Evolutionary conservation across 495 filamentous ascomycete genomes (phyloP).

Genomic region (Xanthoparmelia taractica): DNA sequence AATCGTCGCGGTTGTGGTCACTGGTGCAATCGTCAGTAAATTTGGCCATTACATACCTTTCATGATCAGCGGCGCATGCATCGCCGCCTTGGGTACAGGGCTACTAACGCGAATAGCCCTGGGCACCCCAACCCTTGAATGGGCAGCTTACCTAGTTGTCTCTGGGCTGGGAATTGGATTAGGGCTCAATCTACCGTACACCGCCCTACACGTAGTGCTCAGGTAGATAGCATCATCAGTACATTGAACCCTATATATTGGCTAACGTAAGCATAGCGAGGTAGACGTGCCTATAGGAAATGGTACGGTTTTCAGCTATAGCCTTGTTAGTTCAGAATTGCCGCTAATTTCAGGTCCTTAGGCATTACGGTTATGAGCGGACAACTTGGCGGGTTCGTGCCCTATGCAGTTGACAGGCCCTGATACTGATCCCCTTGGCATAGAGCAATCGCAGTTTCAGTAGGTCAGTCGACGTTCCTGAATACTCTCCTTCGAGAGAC

Average conservation of each 20-base stretch:
- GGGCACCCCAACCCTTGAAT: slow-evolving; percentile 38
- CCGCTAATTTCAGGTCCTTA: not conserved
- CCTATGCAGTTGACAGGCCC: not conserved
- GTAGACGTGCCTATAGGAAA: slow-evolving; percentile 14
- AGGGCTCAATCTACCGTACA: slow-evolving; percentile 18
- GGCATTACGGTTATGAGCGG: slow-evolving; percentile 11
- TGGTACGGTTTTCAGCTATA: slow-evolving; percentile 3
- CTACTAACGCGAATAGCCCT: slow-evolving; percentile 45
- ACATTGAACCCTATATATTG: not conserved
- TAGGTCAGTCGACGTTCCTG: not conserved
- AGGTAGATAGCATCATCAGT: slow-evolving; percentile 2
- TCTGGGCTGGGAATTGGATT: slow-evolving; percentile 20
- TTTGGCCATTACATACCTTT: slow-evolving; percentile 34
- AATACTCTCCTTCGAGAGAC: not conserved
- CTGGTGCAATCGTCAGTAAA: slow-evolving; percentile 30
- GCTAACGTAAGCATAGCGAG: slow-evolving; percentile 2
- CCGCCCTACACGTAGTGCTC: slow-evolving; percentile 19
- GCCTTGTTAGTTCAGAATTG: not conserved
- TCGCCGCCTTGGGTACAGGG: slow-evolving; percentile 48
- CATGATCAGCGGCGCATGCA: slow-evolving; percentile 48
- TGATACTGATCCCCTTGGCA: not conserved
- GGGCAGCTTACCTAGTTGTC: slow-evolving; percentile 54
- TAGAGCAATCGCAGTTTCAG: not conserved
- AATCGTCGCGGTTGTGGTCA: slow-evolving; percentile 30
- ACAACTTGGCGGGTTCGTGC: slow-evolving; percentile 19